Base-by-base conservation (phyloP, 139 green algal species). In the Tetraselmis chui region DNA sequence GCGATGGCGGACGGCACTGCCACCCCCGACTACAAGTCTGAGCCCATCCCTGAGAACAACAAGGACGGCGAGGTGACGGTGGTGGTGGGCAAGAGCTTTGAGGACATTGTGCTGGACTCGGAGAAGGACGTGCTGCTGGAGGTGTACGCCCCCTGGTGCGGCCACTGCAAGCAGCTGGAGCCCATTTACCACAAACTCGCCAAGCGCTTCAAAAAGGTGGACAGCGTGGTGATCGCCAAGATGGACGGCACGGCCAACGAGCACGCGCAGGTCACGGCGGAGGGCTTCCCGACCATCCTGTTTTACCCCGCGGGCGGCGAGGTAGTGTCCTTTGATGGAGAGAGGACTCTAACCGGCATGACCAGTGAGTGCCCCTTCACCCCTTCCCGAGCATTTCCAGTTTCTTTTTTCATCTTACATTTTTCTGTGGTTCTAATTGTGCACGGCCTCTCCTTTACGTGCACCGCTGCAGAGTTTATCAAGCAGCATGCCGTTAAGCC, bases 91-190 rank as follows among this genome's bases (percentile, higher is more conserved):
- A 94, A 94, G 87, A 92, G 83, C 74, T 86, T 95, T 28, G 89
- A 95, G 18, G 75, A 32, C 25, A 89, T 95, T 30, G 89, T 93
- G 22, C 86, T 90, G 78, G 91, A 93, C 59, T 1, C 77, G 26
- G 86, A 79, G 25, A 93, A 92, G 87, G 92, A 95, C 80, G 90
- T 95, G 77, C 88, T 95, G 78, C 85, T 93, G 45, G 90, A 95
- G 89, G 86, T 95, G n/a, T 96, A 96, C 83, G 93, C 93, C 11
- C 93, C 93, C 24, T 97, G 93, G 94, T 97, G 94, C 85, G 91
- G 92, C n/a, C 92, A 95, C 91, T 97, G 94, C 93, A 94, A 97
- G 89, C 59, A 84, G 80, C 88, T 97, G 28, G 92, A 91, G 45
- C 94, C 94, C 32, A 89, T 91, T 30, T 97, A 94, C 87, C 89